Conservation (phyloP, 2,329 filamentous ascomycete species). For the Cercospora sp. region DNA sequence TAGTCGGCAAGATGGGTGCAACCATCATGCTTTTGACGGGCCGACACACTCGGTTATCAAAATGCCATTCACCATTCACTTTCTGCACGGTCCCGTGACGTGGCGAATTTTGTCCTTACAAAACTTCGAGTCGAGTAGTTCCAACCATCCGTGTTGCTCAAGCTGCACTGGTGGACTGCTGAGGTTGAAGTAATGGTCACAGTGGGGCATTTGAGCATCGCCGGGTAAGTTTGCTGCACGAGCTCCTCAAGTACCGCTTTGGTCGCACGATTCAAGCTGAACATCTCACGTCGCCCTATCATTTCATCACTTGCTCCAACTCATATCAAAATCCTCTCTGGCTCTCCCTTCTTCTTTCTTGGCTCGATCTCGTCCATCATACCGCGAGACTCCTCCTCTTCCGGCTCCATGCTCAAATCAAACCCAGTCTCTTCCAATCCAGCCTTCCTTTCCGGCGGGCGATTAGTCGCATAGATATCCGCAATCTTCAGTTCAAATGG, state of each 20-base stretch:
- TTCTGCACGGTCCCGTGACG: not conserved
- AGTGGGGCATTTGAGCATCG: not conserved
- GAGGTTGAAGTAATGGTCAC: not conserved
- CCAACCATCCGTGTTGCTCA: not conserved
- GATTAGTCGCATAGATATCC: slow-evolving; percentile 87
- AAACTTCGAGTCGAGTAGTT: not conserved
- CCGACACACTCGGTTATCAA: not conserved
- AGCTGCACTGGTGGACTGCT: not conserved
- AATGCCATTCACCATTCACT: not conserved
- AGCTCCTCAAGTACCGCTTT: not conserved
- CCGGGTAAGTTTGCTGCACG: not conserved
- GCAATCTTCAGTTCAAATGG: slow-evolving; percentile 86
- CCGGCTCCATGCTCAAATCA: slow-evolving; percentile 31
- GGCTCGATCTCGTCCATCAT: slow-evolving; percentile 38
- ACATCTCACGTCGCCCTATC: not conserved
- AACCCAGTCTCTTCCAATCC: slow-evolving; percentile 37
- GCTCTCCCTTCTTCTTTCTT: slow-evolving; percentile 38
- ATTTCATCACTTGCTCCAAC: not conserved
- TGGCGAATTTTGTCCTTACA: not conserved
- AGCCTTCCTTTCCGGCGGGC: slow-evolving; percentile 43
- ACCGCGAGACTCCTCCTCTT: slow-evolving; percentile 23
- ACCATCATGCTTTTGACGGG: not conserved
- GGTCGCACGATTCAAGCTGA: not conserved
- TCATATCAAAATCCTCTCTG: slow-evolving; percentile 40
- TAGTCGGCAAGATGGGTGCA: not conserved